Evolutionary conservation across 2,329 filamentous ascomycete genomes (phyloP).

Genomic region (Exophiala sp.): DNA sequence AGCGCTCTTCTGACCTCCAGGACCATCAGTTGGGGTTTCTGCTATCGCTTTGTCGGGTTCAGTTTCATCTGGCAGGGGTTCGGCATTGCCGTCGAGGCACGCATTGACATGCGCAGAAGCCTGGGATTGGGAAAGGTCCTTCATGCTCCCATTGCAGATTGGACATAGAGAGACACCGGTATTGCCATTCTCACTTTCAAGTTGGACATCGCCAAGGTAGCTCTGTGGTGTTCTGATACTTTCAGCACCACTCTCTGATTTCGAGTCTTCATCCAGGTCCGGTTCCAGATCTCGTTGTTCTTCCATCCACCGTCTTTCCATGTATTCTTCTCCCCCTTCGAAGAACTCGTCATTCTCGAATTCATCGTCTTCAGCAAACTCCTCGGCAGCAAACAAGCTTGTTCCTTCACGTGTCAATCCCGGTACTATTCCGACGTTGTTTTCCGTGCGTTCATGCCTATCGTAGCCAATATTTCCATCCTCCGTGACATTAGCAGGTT

Average conservation of each 20-base stretch:
- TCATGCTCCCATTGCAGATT: slow-evolving; percentile 64
- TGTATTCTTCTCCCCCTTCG: slow-evolving; percentile 58
- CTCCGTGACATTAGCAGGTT: slow-evolving; percentile 23
- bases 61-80: slow-evolving; percentile 45
- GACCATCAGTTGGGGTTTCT: background rate
- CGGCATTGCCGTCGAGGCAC: slow-evolving; percentile 77
- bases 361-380: slow-evolving; percentile 52
- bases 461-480: slow-evolving; percentile 1
- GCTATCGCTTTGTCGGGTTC: slow-evolving; percentile 13
- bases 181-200: slow-evolving; percentile 12
- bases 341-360: slow-evolving; percentile 57
- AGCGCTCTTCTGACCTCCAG: background rate
- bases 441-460: slow-evolving; percentile 25
- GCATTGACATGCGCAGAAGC: slow-evolving; percentile 82
- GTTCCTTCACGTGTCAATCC: slow-evolving; percentile 47
- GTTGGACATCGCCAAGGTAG: slow-evolving; percentile 15
- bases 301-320: slow-evolving; percentile 65
- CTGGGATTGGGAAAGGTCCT: slow-evolving; percentile 52
- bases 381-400: slow-evolving; percentile 42
- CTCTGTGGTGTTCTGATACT: slow-evolving; percentile 22
- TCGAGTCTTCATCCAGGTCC: slow-evolving; percentile 47
- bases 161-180: slow-evolving; percentile 58
- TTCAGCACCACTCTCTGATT: slow-evolving; percentile 39
- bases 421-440: slow-evolving; percentile 30
- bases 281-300: slow-evolving; percentile 55